phyloP scores from a whole-genome alignment of 345 rosid species.

The Noccaea bulbosa region DNA sequence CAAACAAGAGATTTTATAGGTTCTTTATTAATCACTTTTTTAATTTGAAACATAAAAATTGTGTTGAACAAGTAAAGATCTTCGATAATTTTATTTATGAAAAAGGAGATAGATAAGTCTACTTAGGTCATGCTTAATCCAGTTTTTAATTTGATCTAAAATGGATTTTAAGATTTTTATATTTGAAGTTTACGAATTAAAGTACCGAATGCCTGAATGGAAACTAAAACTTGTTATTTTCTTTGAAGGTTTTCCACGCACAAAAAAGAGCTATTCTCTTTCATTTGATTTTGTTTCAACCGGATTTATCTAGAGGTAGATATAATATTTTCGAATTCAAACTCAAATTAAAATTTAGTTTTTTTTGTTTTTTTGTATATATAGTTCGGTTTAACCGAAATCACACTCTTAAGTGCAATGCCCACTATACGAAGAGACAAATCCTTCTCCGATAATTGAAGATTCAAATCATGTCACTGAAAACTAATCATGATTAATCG shows the following conservation, averaged over 20 bases:
- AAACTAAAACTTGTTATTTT: background rate
- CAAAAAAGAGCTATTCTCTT: background rate
- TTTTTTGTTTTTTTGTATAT: background rate
- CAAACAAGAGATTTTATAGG: slow-evolving; percentile 11
- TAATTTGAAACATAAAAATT: background rate
- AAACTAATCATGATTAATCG: background rate
- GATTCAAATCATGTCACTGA: slow-evolving; percentile 4
- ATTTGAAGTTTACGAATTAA: background rate
- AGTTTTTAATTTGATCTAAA: background rate
- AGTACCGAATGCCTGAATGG: background rate
- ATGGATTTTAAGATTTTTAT: background rate
- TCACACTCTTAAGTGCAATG: background rate
- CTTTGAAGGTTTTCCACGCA: too few relatives aligned
- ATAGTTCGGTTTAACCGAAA: background rate
- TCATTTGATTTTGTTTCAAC: background rate
- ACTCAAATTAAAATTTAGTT: background rate
- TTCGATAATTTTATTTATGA: background rate
- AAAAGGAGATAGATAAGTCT: background rate
- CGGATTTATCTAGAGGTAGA: background rate
- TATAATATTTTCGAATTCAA: background rate
- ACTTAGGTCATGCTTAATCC: background rate
- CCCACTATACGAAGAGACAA: slow-evolving; percentile 24
- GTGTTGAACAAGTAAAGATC: background rate
- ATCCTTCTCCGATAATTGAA: background rate
- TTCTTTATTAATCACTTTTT: slow-evolving; percentile 6